These are phyloP conservation scores for Amanita polypyramis DNA, from an alignment of 768 basidiomycete genomes.

Conservation along the genomic window DNA sequence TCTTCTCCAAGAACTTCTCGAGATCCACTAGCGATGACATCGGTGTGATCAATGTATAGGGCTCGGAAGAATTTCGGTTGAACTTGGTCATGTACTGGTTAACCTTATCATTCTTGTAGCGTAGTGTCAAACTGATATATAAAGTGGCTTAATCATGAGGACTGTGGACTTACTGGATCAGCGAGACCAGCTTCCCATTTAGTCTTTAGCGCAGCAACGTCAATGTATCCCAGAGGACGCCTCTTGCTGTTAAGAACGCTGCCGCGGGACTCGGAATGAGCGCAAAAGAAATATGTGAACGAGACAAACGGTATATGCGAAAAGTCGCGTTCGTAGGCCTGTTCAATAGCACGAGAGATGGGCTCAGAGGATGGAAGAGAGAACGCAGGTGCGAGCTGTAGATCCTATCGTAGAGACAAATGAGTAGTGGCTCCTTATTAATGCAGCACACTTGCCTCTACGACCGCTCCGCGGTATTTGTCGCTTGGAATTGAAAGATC, in stretches of 20 bases:
- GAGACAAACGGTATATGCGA: slow-evolving; percentile 75
- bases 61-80: slow-evolving; percentile 48
- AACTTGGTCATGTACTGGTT: slow-evolving; percentile 65
- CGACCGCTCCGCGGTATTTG: slow-evolving; percentile 83
- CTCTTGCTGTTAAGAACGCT: slow-evolving; percentile 71
- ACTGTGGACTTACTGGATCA: slow-evolving; percentile 45
- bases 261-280: not conserved
- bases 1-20: slow-evolving; percentile 64
- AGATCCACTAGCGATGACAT: slow-evolving; percentile 68
- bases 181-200: slow-evolving; percentile 71
- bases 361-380: slow-evolving; percentile 62
- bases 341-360: slow-evolving; percentile 68
- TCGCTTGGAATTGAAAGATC: slow-evolving; percentile 17
- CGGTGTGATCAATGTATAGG: slow-evolving; percentile 77
- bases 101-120: slow-evolving; percentile 59
- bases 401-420: slow-evolving; percentile 37
- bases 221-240: slow-evolving; percentile 76
- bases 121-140: not conserved
- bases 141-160: not conserved
- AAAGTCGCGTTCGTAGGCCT: slow-evolving; percentile 91
- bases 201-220: slow-evolving; percentile 62
- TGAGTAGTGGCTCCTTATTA: not conserved
- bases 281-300: not conserved
- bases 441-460: slow-evolving; percentile 48
- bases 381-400: slow-evolving; percentile 84